These are phyloP conservation scores for Pythium monospermum DNA, from an alignment of 352 stramenopile genomes.

Conservation along the genomic window DNA sequence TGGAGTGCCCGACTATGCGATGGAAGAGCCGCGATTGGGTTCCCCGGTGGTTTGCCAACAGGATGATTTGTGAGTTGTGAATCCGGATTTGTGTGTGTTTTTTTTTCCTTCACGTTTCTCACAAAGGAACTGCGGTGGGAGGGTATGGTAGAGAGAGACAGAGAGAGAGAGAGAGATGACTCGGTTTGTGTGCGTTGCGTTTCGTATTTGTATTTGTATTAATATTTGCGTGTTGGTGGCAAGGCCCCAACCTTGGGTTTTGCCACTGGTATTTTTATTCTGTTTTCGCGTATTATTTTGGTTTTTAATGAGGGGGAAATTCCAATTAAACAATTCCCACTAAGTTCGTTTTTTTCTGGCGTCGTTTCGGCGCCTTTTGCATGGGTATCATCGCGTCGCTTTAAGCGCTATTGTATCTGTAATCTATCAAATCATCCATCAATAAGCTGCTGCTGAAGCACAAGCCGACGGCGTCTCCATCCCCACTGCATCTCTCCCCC, in stretches of 20 bases:
- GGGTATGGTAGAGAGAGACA: too few species aligned
- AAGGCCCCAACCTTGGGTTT: too few species aligned
- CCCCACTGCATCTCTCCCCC: too few species aligned
- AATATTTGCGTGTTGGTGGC: too few species aligned
- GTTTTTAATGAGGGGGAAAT: neutral
- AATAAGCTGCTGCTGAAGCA: too few species aligned
- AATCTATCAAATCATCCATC: too few species aligned
- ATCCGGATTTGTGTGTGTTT: neutral
- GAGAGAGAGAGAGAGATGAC: too few species aligned
- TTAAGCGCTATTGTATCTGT: too few species aligned
- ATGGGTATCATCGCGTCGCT: conserved; percentile 25
- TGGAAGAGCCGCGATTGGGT: conserved; percentile 19
- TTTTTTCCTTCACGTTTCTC: neutral
- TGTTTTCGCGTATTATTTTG: conserved; percentile 3
- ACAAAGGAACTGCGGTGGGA: too few species aligned
- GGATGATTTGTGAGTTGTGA: conserved; percentile 8
- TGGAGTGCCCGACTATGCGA: conserved; percentile 14
- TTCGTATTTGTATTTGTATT: neutral
- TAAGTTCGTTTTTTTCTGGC: neutral
- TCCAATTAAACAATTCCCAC: too few species aligned
- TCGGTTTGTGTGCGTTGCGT: neutral
- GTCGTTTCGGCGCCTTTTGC: too few species aligned
- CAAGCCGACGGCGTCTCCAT: too few species aligned
- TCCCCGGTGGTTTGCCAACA: conserved; percentile 15
- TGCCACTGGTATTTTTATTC: neutral